phyloP scores from a whole-genome alignment of 257 asterid genomes.

The Lycium barbarum region DNA sequence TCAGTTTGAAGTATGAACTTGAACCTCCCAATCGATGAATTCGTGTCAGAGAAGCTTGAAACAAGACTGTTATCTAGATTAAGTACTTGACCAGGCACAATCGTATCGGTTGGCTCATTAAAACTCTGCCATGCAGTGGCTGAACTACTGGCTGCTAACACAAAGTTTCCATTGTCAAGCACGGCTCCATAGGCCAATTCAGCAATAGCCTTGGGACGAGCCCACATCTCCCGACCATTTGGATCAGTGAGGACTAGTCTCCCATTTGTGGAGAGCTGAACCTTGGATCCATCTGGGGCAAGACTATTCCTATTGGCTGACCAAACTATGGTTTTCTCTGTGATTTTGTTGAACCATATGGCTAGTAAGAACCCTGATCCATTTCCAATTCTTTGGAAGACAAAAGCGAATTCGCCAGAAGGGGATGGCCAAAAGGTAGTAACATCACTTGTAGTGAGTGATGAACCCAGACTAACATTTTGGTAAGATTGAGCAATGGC shows the following conservation, averaged over 20 bases:
- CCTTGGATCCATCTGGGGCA: constrained; percentile 26
- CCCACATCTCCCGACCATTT: constrained; percentile 4
- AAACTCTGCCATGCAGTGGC: constrained; percentile 63
- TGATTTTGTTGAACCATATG: constrained; percentile 35
- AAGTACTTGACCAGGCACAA: constrained; percentile 43
- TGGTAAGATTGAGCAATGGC: constrained; percentile 6
- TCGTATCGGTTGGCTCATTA: constrained; percentile 40
- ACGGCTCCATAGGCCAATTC: constrained; percentile 43
- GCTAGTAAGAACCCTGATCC: constrained; percentile 26
- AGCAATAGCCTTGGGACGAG: background rate
- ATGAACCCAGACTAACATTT: constrained; percentile 28
- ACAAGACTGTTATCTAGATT: background rate
- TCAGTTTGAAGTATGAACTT: constrained; percentile 20
- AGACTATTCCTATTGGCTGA: constrained; percentile 32
- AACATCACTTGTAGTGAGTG: constrained; percentile 21
- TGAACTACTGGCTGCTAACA: constrained; percentile 35
- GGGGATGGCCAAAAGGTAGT: constrained; percentile 21
- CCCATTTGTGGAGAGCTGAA: constrained; percentile 5
- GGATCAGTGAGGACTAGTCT: constrained; percentile 25
- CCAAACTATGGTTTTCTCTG: constrained; percentile 31
- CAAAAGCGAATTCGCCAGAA: constrained; percentile 32
- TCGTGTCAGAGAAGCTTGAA: too few relatives aligned
- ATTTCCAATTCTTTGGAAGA: background rate
- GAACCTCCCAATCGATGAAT: too few relatives aligned
- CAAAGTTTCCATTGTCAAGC: constrained; percentile 63